Evolutionary conservation across 805 yeast genomes (phyloP), one percentile per base, ranked within the genome.

Genomic region (Pichia eremophila): DNA sequence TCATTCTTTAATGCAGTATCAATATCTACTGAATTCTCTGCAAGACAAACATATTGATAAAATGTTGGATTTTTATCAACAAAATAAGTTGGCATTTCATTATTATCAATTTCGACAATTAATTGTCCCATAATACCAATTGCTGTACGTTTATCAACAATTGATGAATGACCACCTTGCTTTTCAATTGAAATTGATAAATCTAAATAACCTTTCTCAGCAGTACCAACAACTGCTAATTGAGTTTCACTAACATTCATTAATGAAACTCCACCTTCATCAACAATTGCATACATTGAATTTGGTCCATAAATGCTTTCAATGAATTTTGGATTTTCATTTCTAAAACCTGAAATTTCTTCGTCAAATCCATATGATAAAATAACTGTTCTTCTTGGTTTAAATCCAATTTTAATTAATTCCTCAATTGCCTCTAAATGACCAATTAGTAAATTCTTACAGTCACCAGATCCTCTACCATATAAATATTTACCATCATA

Each of bases 151-250:
- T 65, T 60, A 15, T 76, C 77, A 5, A 78, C 78, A 17, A 73
- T 60, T 0, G 75, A 70, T 0, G 78, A 72, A 56, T 74, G 79
- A 0, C 79, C 79, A 22, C 79, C 79, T 6, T 73, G 74, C 8
- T 75, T 68, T 41, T 54, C 65, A 37, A 74, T 56, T 25, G 65
- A 68, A 40, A 74, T 62, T 17, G 58, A 51, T 1, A 73, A 56
- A 55, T 74, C 66, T 39, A 72, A 49, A 47, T 69, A 64, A 0
- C 79, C 79, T 57, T 74, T 74, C 53, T 74, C 79, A 12, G 74
- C 70, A 2, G 75, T 70, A 14, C 71, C 74, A 2, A 75, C 74
- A 22, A 69, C 51, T 4, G 76, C 68, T 51, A 72, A 58, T 17
- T 67, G 65, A 6, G 63, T 57, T 8, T 72, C 77, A 41, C 65